These are phyloP conservation scores for Oidiodendron maius DNA, from an alignment of 495 filamentous ascomycete species.

Conservation along the genomic window DNA sequence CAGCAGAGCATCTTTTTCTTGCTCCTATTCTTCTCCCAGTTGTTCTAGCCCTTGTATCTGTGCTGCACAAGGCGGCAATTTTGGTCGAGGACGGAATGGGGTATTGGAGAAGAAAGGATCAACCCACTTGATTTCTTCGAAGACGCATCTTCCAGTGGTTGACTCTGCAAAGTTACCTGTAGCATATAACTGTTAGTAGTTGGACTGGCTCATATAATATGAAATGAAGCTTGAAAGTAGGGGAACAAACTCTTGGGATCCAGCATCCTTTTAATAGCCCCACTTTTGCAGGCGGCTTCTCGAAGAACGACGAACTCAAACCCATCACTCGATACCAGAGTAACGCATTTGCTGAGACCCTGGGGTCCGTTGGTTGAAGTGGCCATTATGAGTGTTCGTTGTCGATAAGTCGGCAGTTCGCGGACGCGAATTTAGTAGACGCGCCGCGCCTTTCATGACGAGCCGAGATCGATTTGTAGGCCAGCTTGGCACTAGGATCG, in stretches of 20 bases:
- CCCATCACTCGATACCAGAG: conserved; percentile 78
- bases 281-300: conserved; percentile 67
- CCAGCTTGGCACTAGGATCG: no score
- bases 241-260: conserved; percentile 66
- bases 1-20: background rate
- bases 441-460: no score
- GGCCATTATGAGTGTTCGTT: conserved; percentile 5
- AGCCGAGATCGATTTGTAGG: no score
- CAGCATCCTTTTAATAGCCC: conserved; percentile 79
- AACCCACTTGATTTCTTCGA: conserved; percentile 70
- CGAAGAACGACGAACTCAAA: conserved; percentile 84
- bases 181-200: no score
- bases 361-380: conserved; percentile 8
- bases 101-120: conserved; percentile 1
- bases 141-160: conserved; percentile 53
- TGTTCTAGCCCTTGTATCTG: background rate
- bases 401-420: no score
- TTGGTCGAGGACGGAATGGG: background rate
- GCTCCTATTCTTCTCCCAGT: background rate
- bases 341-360: conserved; percentile 60
- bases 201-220: background rate
- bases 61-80: background rate
- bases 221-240: no score
- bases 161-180: conserved; percentile 69
- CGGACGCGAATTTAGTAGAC: no score